Conservation (phyloP, 1,284 basidiomycete genomes). For the Thelephora terrestris region DNA sequence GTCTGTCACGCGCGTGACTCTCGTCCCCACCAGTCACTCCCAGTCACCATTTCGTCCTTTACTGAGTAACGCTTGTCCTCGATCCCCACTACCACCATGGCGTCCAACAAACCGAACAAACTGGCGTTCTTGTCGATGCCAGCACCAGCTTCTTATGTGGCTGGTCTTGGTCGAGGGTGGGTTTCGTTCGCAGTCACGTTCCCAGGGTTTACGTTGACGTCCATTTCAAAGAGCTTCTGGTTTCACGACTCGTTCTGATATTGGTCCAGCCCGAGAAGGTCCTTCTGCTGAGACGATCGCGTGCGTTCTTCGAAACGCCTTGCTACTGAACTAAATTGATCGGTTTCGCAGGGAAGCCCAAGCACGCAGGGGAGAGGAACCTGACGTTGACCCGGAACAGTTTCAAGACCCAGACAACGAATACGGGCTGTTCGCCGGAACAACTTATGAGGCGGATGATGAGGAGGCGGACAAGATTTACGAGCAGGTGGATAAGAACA, state of each 20-base stretch:
- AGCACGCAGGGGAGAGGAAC: constrained; percentile 76
- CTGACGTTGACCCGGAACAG: constrained; percentile 78
- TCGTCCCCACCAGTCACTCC: too few relatives aligned
- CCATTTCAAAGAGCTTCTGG: constrained; percentile 69
- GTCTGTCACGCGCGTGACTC: too few relatives aligned
- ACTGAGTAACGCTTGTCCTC: too few relatives aligned
- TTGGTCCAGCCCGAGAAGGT: constrained; percentile 93
- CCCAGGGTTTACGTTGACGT: too few relatives aligned
- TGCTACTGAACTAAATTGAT: not conserved
- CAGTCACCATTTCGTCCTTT: too few relatives aligned
- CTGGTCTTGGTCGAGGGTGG: constrained; percentile 91
- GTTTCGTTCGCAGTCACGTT: constrained; percentile 14
- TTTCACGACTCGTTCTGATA: constrained; percentile 98
- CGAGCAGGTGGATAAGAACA: constrained; percentile 80
- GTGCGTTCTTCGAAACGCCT: constrained; percentile 31
- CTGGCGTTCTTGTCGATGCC: constrained; percentile 78
- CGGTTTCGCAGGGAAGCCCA: constrained; percentile 56
- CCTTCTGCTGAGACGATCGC: constrained; percentile 84
- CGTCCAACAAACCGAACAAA: constrained; percentile 57
- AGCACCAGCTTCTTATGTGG: constrained; percentile 89
- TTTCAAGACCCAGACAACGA: constrained; percentile 98
- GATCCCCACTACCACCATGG: constrained; percentile 24
- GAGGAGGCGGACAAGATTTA: constrained; percentile 97
- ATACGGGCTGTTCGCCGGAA: constrained; percentile 90
- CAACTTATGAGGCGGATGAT: constrained; percentile 94